A percentile compares a stretch with the other conserved stretches of the same genome.
Conservation (phyloP, 176 grass and related monocot genomes). For the Neostapfia colusana region DNA sequence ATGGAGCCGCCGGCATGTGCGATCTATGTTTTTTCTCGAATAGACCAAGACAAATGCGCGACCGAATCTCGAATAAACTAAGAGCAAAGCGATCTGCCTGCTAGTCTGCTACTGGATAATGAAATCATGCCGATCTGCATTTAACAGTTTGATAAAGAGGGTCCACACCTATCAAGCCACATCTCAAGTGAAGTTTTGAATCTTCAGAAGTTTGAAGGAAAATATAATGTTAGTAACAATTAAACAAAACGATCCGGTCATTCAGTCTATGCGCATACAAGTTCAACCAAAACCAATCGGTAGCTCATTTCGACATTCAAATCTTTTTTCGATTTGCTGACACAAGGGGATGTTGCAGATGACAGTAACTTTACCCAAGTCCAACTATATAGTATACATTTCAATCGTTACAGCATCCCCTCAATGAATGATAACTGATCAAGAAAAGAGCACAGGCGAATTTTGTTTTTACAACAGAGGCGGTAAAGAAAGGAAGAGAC, state of each 20-base stretch:
- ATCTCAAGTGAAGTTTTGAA: not conserved
- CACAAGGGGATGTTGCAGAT: not conserved
- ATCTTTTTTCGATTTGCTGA: not conserved
- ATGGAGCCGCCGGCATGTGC: conserved; percentile 24
- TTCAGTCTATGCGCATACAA: not conserved
- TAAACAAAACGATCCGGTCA: not conserved
- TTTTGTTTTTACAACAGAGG: not conserved
- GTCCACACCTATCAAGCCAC: not conserved
- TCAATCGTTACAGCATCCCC: not conserved
- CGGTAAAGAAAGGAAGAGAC: not conserved
- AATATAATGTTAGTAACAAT: not conserved
- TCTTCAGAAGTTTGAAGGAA: not conserved
- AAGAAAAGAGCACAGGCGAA: not conserved
- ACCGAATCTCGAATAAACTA: not conserved
- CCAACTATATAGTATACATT: not conserved
- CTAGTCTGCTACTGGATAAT: not conserved
- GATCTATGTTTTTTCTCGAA: not conserved
- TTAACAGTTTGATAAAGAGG: not conserved
- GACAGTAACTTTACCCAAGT: not conserved
- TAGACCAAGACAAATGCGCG: not conserved
- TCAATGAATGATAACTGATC: not conserved
- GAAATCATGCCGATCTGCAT: not conserved
- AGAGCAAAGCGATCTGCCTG: not conserved
- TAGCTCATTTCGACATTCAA: too few relatives aligned
- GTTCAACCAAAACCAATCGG: not conserved